Percentiles rank a stretch among this genome's conserved stretches.
phyloP scores from a whole-genome alignment of 108 stramenopile genomes.

The Chaetoceros tenuissimus region DNA sequence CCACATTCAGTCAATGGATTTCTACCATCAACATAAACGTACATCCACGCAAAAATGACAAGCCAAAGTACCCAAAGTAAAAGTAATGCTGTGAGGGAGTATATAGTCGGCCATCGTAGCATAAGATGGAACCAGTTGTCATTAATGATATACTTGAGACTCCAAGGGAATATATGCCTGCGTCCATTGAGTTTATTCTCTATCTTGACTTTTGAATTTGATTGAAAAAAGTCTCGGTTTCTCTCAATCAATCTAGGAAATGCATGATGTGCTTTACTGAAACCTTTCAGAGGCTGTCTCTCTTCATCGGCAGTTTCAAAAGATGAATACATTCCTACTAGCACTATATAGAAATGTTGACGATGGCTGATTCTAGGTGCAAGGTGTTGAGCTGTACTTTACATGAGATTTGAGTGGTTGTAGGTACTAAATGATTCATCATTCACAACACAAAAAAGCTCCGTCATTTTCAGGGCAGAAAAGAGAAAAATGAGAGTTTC shows the following conservation, averaged over 20 bases:
- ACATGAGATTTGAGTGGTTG: no score
- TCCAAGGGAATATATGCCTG: not conserved
- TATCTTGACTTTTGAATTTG: conserved; percentile 26
- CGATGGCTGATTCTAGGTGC: no score
- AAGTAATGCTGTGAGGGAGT: conserved; percentile 27
- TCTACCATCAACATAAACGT: conserved; percentile 33
- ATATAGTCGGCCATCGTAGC: conserved; percentile 38
- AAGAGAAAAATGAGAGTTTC: no score
- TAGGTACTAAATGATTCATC: no score
- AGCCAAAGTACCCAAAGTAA: conserved; percentile 51
- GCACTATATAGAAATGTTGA: no score
- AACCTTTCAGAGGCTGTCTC: no score
- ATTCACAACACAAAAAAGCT: no score
- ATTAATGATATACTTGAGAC: conserved; percentile 8
- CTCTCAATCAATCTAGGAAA: conserved; percentile 54
- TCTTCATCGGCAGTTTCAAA: no score
- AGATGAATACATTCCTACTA: no score
- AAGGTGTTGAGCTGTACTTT: no score
- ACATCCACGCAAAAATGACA: conserved; percentile 54
- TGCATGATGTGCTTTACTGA: no score
- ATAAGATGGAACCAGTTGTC: conserved; percentile 78
- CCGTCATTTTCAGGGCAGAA: no score
- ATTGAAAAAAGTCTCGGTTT: conserved; percentile 55
- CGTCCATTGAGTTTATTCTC: conserved; percentile 10
- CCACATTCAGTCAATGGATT: conserved; percentile 43